Evolutionary conservation across 768 basidiomycete genomes (phyloP).

Genomic region (Porphyrellus cyaneotinctus): DNA sequence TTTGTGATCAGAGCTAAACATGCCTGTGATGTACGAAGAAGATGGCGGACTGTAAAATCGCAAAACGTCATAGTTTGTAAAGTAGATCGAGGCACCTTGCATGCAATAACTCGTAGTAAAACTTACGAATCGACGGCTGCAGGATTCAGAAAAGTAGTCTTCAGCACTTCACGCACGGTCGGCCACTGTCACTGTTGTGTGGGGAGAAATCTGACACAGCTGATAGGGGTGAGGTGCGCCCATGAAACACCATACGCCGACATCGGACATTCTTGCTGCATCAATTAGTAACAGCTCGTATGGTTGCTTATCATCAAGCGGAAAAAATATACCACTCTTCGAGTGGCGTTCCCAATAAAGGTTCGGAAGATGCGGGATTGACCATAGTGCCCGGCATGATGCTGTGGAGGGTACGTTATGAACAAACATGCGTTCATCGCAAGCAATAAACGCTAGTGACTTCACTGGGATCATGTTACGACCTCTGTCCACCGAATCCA

Average conservation of each 20-base stretch:
- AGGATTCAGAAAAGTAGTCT: background rate
- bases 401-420: slow-evolving; percentile 3
- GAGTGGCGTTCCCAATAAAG: background rate
- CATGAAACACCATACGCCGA: background rate
- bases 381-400: background rate
- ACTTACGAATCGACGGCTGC: background rate
- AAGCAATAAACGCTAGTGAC: background rate
- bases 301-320: background rate
- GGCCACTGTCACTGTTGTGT: background rate
- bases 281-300: background rate
- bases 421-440: background rate
- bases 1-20: too few species aligned
- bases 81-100: background rate
- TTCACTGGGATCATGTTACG: background rate
- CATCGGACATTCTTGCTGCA: background rate
- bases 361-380: background rate
- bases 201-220: background rate
- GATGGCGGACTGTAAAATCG: background rate
- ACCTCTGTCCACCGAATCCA: background rate
- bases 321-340: background rate
- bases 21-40: background rate
- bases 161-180: background rate
- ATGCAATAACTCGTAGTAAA: background rate
- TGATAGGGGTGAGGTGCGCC: background rate
- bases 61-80: background rate